Base-by-base conservation (phyloP, 2,329 filamentous ascomycete genomes). In the Harringtonia aguacate region DNA sequence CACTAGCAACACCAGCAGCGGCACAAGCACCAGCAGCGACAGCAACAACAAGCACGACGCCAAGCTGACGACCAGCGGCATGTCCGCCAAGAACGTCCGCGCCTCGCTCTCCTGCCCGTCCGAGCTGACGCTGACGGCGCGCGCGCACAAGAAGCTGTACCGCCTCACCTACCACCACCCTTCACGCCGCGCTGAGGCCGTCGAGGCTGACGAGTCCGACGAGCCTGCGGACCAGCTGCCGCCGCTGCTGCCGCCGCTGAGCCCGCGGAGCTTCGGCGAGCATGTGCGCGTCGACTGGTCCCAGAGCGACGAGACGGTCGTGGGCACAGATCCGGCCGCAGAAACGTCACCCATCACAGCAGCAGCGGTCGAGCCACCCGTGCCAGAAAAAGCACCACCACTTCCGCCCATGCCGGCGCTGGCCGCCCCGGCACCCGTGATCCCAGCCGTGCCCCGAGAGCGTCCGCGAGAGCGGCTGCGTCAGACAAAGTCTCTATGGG, bases 241-340 rank as follows among this genome's bases (percentile, higher is more conserved):
- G 17, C 28, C 27, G 12, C 18, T 27, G 21, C 14, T 3, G 8
- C 4, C 22, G 21, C n/a, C 14, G 12, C 13, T 34, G 22, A 42
- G 29, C 21, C 28, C 18, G 17, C 48, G 46, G 5, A 48, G 48
- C 36, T 53, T 53, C 14, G 49, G 63, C 27, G 60, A 66, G 44
- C 63, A 66, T 51, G n/a, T n/a, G n/a, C 62, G 67, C 28, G 68
- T 71, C 44, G 74, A 79, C 56, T 80, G 76, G 76, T 71, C 72
- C 27, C 75, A 79, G 55, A 70, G 66, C 52, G 75, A 78, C 48
- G 71, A 77, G 56, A 40, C 52, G n/a, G n/a, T n/a, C n/a, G n/a
- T n/a, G n/a, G n/a, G n/a, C n/a, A n/a, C n/a, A n/a, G n/a, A n/a
- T n/a, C n/a, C n/a, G n/a, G n/a, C n/a, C n/a, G n/a, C n/a, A n/a